Base-by-base conservation (phyloP, 1,139 yeast genomes). In the Meyerozyma carpophila region DNA sequence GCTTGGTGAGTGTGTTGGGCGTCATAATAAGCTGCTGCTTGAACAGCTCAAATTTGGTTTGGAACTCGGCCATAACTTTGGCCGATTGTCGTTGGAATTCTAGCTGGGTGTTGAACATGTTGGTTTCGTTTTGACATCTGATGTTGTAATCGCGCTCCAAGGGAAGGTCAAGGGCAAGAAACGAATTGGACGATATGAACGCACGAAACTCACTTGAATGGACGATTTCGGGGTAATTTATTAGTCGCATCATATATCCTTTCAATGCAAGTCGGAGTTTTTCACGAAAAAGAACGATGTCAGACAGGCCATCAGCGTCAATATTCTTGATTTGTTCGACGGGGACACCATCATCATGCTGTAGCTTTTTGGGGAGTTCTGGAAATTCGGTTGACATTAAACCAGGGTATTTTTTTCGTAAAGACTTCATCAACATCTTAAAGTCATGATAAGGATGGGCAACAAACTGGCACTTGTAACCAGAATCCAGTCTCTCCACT, bases 231-330 rank as follows among this genome's bases (percentile, higher is more conserved):
- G 79, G 72, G 40, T 77, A 75, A 29, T 73, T 66, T 5, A 78
- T 55, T 16, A 90, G 62, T 5, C 73, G 61, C 36, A 74, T 68
- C 43, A 91, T 55, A 56, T 85, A 91, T 0, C 91, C 88, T 43
- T 97, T 69, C 36, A 91, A 65, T 0, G 94, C 78, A 16, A 89
- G 72, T 39, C 98, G 68, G 50, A 88, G 75, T 51, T 81, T 82
- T 59, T 91, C 98, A 37, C 72, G 56, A 8, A 53, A 54, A 32
- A 66, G 53, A 18, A 34, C 37, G 8, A 18, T 4, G 8, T 43
- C 44, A 16, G 36, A 25, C 27, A 27, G 24, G 41, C 34, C 27
- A 32, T 37, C 13, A 9, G 9, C 9, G 24, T 26, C 32, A 9
- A 27, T 18, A 13, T 13, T 14, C 10, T 31, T 13, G 10, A 31